Percentiles rank a stretch among this genome's conserved stretches.
Evolutionary conservation across 176 grass and related monocot genomes (phyloP).

Genomic region (Triticum turgidum): DNA sequence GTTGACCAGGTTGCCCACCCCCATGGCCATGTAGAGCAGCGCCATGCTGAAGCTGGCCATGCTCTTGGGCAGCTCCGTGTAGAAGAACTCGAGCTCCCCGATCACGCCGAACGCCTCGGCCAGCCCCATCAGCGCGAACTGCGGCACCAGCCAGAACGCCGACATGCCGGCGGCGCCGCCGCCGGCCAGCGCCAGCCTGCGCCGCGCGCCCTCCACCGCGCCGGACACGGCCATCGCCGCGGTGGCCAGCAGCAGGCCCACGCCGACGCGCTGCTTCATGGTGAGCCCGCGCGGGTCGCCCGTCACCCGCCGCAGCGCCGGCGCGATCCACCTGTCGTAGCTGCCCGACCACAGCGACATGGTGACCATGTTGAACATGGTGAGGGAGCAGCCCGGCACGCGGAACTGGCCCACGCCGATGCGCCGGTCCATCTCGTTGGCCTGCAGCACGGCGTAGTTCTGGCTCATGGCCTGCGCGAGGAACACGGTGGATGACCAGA

Average conservation of each 20-base stretch:
- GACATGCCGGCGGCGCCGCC: slow-evolving; percentile 18
- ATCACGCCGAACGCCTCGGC: slow-evolving; percentile 60
- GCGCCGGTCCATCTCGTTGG: slow-evolving; percentile 48
- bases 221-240: slow-evolving; percentile 26
- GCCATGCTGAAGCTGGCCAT: slow-evolving; percentile 66
- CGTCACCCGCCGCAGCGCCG: slow-evolving; percentile 39
- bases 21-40: slow-evolving; percentile 48
- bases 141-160: slow-evolving; percentile 66
- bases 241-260: slow-evolving; percentile 37
- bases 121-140: slow-evolving; percentile 52
- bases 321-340: slow-evolving; percentile 55
- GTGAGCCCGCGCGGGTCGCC: slow-evolving; percentile 47
- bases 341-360: slow-evolving; percentile 57
- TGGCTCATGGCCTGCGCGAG: slow-evolving; percentile 41
- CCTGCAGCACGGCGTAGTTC: slow-evolving; percentile 56
- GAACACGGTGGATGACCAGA: slow-evolving; percentile 65
- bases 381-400: slow-evolving; percentile 47
- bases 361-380: slow-evolving; percentile 54
- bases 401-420: slow-evolving; percentile 33
- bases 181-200: slow-evolving; percentile 16
- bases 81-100: slow-evolving; percentile 69
- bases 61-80: slow-evolving; percentile 58
- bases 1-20: slow-evolving; percentile 32
- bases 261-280: slow-evolving; percentile 56
- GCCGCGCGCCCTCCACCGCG: slow-evolving; percentile 27